Percentiles rank a stretch among this genome's conserved stretches.
Conservation (phyloP, 176 grass and related monocot species). For the Cymbopogon citratus region DNA sequence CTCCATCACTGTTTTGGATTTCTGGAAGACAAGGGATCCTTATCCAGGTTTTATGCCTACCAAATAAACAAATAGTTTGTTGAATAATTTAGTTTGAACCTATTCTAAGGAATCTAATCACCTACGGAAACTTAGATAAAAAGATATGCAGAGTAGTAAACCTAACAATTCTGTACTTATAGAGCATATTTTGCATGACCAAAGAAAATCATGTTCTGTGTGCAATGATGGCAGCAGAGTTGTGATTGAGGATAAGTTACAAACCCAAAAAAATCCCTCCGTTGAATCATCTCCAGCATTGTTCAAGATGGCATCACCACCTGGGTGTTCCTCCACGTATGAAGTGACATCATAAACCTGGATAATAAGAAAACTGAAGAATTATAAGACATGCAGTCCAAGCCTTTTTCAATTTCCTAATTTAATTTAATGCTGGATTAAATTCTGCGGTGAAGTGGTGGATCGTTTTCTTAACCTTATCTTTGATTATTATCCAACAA, state of each 20-base stretch:
- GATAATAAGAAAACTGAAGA: constrained; percentile 9
- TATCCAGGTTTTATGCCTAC: not conserved
- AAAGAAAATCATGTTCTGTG: not conserved
- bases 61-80: not conserved
- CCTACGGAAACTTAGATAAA: not conserved
- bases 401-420: not conserved
- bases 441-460: not conserved
- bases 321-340: constrained; percentile 89
- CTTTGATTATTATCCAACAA: constrained; percentile 88
- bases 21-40: not conserved
- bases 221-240: not conserved
- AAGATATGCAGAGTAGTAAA: constrained; percentile 9
- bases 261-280: constrained; percentile 70
- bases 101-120: not conserved
- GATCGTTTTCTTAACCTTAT: constrained; percentile 42
- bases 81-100: not conserved
- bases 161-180: not conserved
- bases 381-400: not conserved
- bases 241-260: constrained; percentile 13
- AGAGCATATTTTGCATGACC: not conserved
- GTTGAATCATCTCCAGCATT: constrained; percentile 83
- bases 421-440: not conserved
- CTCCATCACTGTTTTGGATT: too few relatives aligned
- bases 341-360: constrained; percentile 79
- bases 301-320: constrained; percentile 80